Evolutionary conservation across 176 grass and related monocot species (phyloP).

Genomic region (Aegilops longissima): DNA sequence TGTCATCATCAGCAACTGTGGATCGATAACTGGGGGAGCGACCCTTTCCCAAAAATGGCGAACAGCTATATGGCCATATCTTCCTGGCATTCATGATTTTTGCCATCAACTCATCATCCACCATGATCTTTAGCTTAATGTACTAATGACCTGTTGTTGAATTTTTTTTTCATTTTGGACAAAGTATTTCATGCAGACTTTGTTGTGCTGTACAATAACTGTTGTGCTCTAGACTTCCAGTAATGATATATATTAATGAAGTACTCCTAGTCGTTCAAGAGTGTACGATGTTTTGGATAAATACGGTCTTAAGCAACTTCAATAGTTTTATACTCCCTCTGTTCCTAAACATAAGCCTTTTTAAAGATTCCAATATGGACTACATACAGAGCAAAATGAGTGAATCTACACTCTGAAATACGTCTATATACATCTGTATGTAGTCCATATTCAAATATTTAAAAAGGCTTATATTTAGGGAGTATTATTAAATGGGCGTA

Average conservation of each 20-base stretch:
- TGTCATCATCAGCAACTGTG: slow-evolving; percentile 63
- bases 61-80: slow-evolving; percentile 76
- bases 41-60: too few species aligned
- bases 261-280: not conserved
- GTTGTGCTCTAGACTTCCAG: not conserved
- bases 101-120: slow-evolving; percentile 39
- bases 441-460: too few species aligned
- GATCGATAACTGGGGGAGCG: not conserved
- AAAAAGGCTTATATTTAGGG: too few species aligned
- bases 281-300: not conserved
- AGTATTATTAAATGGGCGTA: not conserved
- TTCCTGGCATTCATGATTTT: slow-evolving; percentile 77
- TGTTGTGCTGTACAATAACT: slow-evolving; percentile 9
- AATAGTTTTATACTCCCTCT: not conserved
- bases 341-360: too few species aligned
- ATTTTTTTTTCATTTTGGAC: not conserved
- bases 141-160: not conserved
- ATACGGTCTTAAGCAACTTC: not conserved
- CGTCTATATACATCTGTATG: too few species aligned
- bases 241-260: not conserved
- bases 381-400: too few species aligned
- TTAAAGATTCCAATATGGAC: too few species aligned
- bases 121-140: slow-evolving; percentile 37
- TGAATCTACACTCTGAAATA: too few species aligned
- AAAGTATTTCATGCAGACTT: slow-evolving; percentile 4